Base-by-base conservation (phyloP, 2,329 filamentous ascomycete species). In the Fusarium oxysporum region DNA sequence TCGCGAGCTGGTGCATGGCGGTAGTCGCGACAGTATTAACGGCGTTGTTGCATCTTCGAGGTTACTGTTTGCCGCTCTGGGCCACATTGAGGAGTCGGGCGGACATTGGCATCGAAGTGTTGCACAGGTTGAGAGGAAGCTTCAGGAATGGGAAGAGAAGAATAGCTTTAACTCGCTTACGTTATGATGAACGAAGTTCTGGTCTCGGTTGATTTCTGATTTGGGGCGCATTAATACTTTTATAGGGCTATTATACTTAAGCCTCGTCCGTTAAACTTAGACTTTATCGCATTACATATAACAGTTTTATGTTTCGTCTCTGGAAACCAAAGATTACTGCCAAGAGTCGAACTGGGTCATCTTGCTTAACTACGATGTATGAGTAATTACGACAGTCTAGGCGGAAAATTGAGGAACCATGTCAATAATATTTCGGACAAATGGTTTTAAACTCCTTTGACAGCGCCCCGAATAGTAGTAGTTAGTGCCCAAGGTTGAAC, bases 21-120 rank as follows among this genome's bases (percentile, higher is more conserved):
- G n/a, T 19, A 35, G 4, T 0, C 54, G 17, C 0, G 54, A 47
- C 0, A 1, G 17, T 6, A 23, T 57, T 0, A 47, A 35, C 0
- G 40, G 40, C 0, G 17, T n/a, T 23, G 40, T 47, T 1, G 32
- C 40, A 0, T 47, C 40, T 0, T 35, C 54, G 1, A 47, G 54
- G 0, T 25, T 57, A 0, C 30, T 57, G 0, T 33, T 57, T 17
- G 17, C 54, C 2, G 54, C 54, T 12, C 14, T 57, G 13, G n/a
- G 0, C 11, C 54, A 57, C 2, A 57, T 57, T 1, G 54, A 57
- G 30, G n/a, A 28, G 40, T 35, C 54, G 0, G n/a, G 54, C 0
- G 30, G 54, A 3, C n/a, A 57, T 12, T 57, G 54, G 54, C 54
- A 57, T 28, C 30, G 14, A 0, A 47, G 12, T 1, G 40, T 57